Evolutionary conservation across 2,329 filamentous ascomycete species (phyloP).

Genomic region (Stylonectria norvegica): DNA sequence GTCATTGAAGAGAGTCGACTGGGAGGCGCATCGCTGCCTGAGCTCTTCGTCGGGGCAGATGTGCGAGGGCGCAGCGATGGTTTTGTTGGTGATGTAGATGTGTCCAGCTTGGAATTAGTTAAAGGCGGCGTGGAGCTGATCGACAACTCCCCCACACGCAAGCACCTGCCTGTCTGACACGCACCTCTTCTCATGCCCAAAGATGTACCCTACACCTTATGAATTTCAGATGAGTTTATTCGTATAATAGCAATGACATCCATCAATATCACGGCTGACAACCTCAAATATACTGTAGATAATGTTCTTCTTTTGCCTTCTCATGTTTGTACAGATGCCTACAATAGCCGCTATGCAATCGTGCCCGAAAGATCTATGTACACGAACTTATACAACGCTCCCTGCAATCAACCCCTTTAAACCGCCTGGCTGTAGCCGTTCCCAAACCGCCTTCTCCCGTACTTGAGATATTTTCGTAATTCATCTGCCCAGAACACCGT

Average conservation of each 20-base stretch:
- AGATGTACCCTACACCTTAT: too few species aligned
- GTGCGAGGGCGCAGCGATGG: constrained; percentile 5
- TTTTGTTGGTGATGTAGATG: constrained; percentile 1
- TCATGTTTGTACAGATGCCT: constrained; percentile 1
- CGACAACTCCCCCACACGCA: neutral
- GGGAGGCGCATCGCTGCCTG: constrained; percentile 42
- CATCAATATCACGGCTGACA: too few species aligned
- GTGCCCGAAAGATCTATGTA: constrained; percentile 9
- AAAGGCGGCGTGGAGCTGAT: neutral
- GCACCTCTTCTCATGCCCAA: too few species aligned
- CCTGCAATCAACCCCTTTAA: constrained; percentile 31
- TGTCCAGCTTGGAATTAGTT: constrained; percentile 10
- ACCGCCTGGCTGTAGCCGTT: constrained; percentile 64
- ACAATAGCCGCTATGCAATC: constrained; percentile 17
- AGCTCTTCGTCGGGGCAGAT: constrained; percentile 16
- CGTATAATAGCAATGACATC: too few species aligned
- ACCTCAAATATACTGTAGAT: too few species aligned
- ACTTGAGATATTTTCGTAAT: constrained; percentile 72
- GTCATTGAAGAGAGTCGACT: constrained; percentile 36
- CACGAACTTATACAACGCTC: constrained; percentile 12
- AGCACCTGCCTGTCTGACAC: too few species aligned
- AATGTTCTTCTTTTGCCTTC: constrained; percentile 3
- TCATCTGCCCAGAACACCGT: constrained; percentile 96
- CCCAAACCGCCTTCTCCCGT: constrained; percentile 55
- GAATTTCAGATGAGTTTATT: too few species aligned